phyloP scores from a whole-genome alignment of 1,284 basidiomycete species.

The Ganoderma lucidum region DNA sequence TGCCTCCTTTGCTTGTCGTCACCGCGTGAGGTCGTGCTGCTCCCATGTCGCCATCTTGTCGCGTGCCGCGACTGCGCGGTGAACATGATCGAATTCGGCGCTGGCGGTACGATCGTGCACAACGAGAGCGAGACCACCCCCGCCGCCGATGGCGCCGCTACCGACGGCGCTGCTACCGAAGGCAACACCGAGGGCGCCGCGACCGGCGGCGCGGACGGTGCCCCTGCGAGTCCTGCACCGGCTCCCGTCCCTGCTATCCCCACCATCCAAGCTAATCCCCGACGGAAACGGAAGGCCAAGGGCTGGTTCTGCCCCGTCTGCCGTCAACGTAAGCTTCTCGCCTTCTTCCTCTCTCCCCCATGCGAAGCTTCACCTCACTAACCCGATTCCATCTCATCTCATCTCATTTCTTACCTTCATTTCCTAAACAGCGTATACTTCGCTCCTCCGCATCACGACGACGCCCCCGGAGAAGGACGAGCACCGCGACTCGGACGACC shows the following conservation, averaged over 20 bases:
- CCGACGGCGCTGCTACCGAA: conserved; percentile 27
- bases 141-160: conserved; percentile 22
- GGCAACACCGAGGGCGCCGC: conserved; percentile 23
- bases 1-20: conserved; percentile 89
- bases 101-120: conserved; percentile 83
- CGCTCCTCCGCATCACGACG: conserved; percentile 84
- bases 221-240: conserved; percentile 25
- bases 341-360: conserved; percentile 3
- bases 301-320: conserved; percentile 96
- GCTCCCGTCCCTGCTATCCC: conserved; percentile 33
- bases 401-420: neutral
- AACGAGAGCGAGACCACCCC: conserved; percentile 50
- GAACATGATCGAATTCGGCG: conserved; percentile 95
- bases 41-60: conserved; percentile 90
- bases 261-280: conserved; percentile 46
- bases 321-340: conserved; percentile 74
- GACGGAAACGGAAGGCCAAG: conserved; percentile 90
- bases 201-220: conserved; percentile 31
- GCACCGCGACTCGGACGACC: conserved; percentile 45
- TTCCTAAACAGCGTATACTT: conserved; percentile 76
- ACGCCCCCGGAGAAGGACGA: conserved; percentile 62
- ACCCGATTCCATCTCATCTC: conserved; percentile 3
- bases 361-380: neutral
- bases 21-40: conserved; percentile 87
- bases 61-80: conserved; percentile 92